These are phyloP conservation scores for Tetraselmis striata DNA, from an alignment of 139 green algal genomes.

Conservation along the genomic window DNA sequence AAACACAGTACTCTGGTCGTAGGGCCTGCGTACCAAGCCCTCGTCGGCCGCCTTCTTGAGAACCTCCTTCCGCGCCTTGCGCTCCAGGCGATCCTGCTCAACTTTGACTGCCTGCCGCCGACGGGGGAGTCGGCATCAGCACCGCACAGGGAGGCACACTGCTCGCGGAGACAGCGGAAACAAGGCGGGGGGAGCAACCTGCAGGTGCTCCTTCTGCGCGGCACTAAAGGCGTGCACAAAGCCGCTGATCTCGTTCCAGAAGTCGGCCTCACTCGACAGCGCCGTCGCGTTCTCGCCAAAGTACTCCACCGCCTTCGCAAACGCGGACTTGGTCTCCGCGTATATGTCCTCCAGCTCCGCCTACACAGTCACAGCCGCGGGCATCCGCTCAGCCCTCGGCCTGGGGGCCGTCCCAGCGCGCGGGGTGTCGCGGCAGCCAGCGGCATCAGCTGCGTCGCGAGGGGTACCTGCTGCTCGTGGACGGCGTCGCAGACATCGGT, in stretches of 20 bases:
- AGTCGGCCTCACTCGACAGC: constrained; percentile 25
- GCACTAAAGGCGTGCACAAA: constrained; percentile 23
- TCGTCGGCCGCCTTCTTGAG: background rate
- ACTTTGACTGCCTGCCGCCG: background rate
- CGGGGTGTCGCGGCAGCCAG: background rate
- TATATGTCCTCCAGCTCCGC: constrained; percentile 8
- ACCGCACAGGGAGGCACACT: no score
- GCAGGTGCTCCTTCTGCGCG: constrained; percentile 9
- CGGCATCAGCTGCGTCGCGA: background rate
- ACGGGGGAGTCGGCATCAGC: no score
- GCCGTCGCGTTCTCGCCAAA: constrained; percentile 29
- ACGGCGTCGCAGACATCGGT: background rate
- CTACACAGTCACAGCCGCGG: background rate
- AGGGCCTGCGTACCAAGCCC: no score
- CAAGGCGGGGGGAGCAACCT: no score
- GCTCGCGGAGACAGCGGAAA: no score
- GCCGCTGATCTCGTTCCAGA: constrained; percentile 22
- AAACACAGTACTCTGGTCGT: no score
- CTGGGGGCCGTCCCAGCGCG: background rate
- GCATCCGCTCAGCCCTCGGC: background rate
- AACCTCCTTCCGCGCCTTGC: background rate
- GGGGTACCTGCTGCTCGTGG: constrained; percentile 5
- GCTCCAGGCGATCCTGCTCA: background rate
- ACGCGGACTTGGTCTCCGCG: background rate
- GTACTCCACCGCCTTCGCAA: constrained; percentile 21